A percentile compares a stretch with the other conserved stretches of the same genome.
These are phyloP conservation scores for Arthrinium puccinioides DNA, from an alignment of 2,329 filamentous ascomycete species.

Conservation along the genomic window DNA sequence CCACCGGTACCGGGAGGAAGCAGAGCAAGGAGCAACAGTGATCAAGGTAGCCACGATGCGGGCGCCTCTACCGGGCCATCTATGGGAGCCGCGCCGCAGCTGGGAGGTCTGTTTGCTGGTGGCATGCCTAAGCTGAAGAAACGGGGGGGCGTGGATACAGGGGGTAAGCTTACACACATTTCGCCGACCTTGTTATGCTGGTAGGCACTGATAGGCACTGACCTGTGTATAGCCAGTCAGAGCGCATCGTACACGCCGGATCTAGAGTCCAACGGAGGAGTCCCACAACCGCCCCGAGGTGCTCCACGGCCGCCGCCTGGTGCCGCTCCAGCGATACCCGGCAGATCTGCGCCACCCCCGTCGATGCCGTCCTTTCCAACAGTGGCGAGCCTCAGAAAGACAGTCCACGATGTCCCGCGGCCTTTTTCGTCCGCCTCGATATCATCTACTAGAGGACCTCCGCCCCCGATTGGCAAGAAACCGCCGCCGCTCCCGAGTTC, in stretches of 20 bases:
- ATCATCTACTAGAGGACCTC: slow-evolving; percentile 58
- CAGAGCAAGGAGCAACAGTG: slow-evolving; percentile 78
- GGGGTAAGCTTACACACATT: slow-evolving; percentile 42
- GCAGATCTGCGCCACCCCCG: slow-evolving; percentile 38
- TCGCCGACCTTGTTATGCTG: not conserved
- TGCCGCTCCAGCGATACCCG: slow-evolving; percentile 52
- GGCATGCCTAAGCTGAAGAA: slow-evolving; percentile 95
- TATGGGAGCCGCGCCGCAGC: slow-evolving; percentile 63
- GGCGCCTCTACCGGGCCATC: slow-evolving; percentile 30
- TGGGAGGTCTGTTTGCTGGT: slow-evolving; percentile 83
- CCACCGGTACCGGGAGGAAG: slow-evolving; percentile 61
- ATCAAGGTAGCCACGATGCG: slow-evolving; percentile 47
- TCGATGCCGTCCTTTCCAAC: slow-evolving; percentile 40
- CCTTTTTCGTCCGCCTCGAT: slow-evolving; percentile 54
- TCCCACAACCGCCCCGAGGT: slow-evolving; percentile 46
- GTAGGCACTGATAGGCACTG: too few relatives aligned
- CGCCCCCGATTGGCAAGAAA: slow-evolving; percentile 73
- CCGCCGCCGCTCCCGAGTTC: slow-evolving; percentile 55
- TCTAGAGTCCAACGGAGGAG: slow-evolving; percentile 48
- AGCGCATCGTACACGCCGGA: slow-evolving; percentile 75
- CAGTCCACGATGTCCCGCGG: slow-evolving; percentile 40
- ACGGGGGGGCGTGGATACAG: slow-evolving; percentile 70
- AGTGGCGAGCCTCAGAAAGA: slow-evolving; percentile 55
- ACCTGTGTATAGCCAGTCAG: slow-evolving; percentile 47
- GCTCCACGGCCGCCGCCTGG: slow-evolving; percentile 54